A percentile compares a stretch with the other conserved stretches of the same genome.
Conservation (phyloP, 176 grass and related monocot species). For the Secale cereale region DNA sequence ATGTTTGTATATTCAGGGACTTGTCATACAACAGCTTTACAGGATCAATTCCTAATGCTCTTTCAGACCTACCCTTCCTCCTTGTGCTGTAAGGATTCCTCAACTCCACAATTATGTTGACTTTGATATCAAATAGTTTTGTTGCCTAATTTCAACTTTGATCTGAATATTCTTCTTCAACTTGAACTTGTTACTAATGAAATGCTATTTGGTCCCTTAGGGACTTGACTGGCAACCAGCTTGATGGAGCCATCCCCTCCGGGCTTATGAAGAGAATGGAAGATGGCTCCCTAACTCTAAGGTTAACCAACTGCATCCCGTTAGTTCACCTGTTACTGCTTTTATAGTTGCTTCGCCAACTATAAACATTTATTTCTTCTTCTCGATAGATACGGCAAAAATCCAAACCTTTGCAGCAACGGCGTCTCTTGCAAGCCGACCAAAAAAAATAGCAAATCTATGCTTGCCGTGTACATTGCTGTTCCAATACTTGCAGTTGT, state of each 20-base stretch:
- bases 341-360: too few relatives aligned
- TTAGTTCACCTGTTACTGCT: not conserved
- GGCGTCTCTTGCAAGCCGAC: conserved; percentile 7
- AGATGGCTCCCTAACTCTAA: conserved; percentile 39
- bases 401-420: conserved; percentile 43
- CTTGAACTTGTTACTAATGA: not conserved
- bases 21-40: conserved; percentile 68
- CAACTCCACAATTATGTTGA: not conserved
- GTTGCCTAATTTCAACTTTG: not conserved
- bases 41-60: conserved; percentile 43
- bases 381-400: conserved; percentile 20
- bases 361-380: too few relatives aligned
- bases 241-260: conserved; percentile 45
- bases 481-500: conserved; percentile 16
- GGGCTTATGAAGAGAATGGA: conserved; percentile 34
- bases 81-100: conserved; percentile 43
- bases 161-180: not conserved
- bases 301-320: not conserved
- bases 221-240: conserved; percentile 50
- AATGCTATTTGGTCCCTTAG: conserved; percentile 2
- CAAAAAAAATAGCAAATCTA: conserved; percentile 27
- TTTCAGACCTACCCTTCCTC: conserved; percentile 38
- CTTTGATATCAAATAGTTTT: not conserved
- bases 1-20: conserved; percentile 32
- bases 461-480: conserved; percentile 33